Evolutionary conservation across 148 eudicot genomes (phyloP), one percentile per base, ranked within the genome.

Genomic region (Nepenthes mirabilis): DNA sequence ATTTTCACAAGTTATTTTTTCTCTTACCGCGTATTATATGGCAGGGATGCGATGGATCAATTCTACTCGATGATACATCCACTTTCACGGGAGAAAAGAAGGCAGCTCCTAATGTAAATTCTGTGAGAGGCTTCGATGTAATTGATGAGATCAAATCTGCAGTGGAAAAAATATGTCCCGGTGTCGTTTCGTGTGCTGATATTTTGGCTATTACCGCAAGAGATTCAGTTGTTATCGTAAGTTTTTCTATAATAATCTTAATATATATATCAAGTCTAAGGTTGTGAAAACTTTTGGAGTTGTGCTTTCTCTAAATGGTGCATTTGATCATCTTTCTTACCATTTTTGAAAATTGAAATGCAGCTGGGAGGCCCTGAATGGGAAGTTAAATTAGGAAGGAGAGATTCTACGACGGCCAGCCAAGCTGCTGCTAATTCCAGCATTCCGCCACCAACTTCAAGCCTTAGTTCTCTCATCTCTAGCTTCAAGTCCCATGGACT

Each of bases 351-450:
- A 53, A 10, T 35, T 35, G 1, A 34, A 7, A 7, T 58, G 6
- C 54, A 73, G 77, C 55, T 73, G 34, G 79, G 79, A 33, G 79
- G 79, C 7, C 75, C 72, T 32, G 45, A 63, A 14, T 75, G 75
- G 75, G 51, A 49, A 2, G 68, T 70, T 11, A 47, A 53, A 55
- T 54, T 75, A 1, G 79, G 79, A 6, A 52, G 79, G 36, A 70
- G 79, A 49, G 79, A 75, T 45, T 68, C 80, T 34, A 70, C 58
- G 34, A 67, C 70, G 2, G 79, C 79, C 6, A 75, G 71, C 52
- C 68, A 54, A 7, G 52, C 37, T 32, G 59, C 34, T 9, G 72
- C 80, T 5, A 72, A 71, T 51, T 14, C 36, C 57, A 55, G 67
- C 47, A 55, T 76, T 14, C 80, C 80, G 5, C 47, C 59, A 2